These are phyloP conservation scores for Populus ilicifolia DNA, from an alignment of 345 rosid species.

Conservation along the genomic window DNA sequence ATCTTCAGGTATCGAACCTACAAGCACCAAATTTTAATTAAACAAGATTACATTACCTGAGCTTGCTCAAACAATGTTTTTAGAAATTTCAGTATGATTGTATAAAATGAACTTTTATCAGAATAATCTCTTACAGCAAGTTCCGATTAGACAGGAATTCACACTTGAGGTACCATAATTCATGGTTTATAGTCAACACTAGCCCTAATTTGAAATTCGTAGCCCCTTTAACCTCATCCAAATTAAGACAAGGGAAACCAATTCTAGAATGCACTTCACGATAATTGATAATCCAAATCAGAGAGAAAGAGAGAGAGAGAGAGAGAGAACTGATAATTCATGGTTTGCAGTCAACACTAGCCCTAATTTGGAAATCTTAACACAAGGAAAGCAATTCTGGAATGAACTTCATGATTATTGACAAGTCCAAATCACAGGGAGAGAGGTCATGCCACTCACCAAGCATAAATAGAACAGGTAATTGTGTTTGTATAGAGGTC, in stretches of 20 bases:
- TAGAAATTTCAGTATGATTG: neutral
- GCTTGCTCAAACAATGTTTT: neutral
- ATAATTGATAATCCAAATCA: neutral
- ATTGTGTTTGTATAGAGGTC: too few relatives aligned
- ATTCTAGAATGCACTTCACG: too few relatives aligned
- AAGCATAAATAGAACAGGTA: too few relatives aligned
- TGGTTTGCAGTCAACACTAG: neutral
- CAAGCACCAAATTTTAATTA: slow-evolving; percentile 9
- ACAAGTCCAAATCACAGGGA: neutral
- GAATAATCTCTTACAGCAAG: neutral
- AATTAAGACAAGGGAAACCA: neutral
- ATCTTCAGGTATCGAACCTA: slow-evolving; percentile 97
- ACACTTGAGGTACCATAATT: neutral
- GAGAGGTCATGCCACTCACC: neutral
- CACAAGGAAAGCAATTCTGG: neutral
- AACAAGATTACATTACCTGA: neutral
- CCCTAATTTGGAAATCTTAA: neutral
- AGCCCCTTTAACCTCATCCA: too few relatives aligned
- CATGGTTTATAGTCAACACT: neutral
- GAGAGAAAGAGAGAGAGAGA: neutral
- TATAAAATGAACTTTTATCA: neutral
- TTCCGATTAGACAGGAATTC: neutral
- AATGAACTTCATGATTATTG: neutral
- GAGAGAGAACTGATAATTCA: too few relatives aligned
- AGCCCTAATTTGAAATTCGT: too few relatives aligned